Percentiles rank a stretch among this genome's conserved stretches.
These are phyloP conservation scores for Tephrocybe rancida DNA, from an alignment of 768 basidiomycete species.

Conservation along the genomic window DNA sequence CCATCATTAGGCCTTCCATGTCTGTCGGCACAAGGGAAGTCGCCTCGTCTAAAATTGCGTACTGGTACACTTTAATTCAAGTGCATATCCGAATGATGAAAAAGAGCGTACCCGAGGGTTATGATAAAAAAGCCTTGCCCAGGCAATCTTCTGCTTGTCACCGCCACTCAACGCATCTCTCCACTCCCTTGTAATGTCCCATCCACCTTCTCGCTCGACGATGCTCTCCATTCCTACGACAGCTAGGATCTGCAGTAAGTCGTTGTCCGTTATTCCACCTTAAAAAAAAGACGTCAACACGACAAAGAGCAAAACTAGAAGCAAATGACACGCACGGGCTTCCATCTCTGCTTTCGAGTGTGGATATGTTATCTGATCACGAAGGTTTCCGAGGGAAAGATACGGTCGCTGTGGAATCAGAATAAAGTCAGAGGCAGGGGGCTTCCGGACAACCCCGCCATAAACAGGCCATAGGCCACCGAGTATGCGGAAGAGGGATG, in stretches of 20 bases:
- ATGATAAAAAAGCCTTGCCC: slow-evolving; percentile 97
- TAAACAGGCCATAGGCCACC: slow-evolving; percentile 93
- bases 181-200: slow-evolving; percentile 91
- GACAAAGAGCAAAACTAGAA: not conserved
- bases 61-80: slow-evolving; percentile 49
- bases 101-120: slow-evolving; percentile 69
- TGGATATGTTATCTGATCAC: slow-evolving; percentile 97
- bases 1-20: slow-evolving; percentile 95
- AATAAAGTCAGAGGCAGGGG: slow-evolving; percentile 85
- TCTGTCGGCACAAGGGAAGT: slow-evolving; percentile 93
- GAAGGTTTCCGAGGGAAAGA: slow-evolving; percentile 88
- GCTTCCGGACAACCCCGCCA: slow-evolving; percentile 87
- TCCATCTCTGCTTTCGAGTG: slow-evolving; percentile 83
- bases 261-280: slow-evolving; percentile 76
- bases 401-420: slow-evolving; percentile 97
- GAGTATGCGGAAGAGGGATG: slow-evolving; percentile 91
- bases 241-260: slow-evolving; percentile 71
- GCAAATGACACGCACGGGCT: slow-evolving; percentile 49
- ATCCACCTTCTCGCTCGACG: slow-evolving; percentile 95
- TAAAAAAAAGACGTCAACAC: slow-evolving; percentile 2
- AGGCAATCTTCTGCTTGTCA: slow-evolving; percentile 96
- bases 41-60: slow-evolving; percentile 96
- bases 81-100: not conserved
- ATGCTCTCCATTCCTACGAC: slow-evolving; percentile 85
- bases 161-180: slow-evolving; percentile 91